Percentiles rank a stretch among this genome's conserved stretches.
These are phyloP conservation scores for Tremellales sp. DNA, from an alignment of 1,284 basidiomycete genomes.

Conservation along the genomic window DNA sequence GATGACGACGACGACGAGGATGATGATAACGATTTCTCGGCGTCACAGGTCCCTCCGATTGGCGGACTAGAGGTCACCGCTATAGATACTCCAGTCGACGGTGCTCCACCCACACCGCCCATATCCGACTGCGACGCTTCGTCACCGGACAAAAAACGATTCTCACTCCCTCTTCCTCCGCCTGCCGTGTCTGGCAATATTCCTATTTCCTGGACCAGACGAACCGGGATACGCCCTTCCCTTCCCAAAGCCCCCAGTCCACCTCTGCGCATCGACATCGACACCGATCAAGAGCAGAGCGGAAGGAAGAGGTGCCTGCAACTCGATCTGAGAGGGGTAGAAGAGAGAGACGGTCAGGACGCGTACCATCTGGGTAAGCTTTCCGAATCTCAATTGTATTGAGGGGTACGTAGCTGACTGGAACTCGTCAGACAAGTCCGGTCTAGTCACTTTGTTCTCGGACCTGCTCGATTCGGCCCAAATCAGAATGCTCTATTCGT, in stretches of 20 bases:
- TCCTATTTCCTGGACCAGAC: neutral
- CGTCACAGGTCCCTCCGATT: neutral
- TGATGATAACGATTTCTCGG: slow-evolving; percentile 7
- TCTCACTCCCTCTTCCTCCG: neutral
- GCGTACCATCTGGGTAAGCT: slow-evolving; percentile 31
- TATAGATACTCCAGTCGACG: neutral
- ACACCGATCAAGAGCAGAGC: slow-evolving; percentile 1
- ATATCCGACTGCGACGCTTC: neutral
- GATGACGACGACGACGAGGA: slow-evolving; percentile 12
- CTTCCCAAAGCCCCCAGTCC: no score
- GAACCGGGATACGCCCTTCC: no score
- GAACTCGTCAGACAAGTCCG: slow-evolving; percentile 43
- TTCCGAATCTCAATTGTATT: neutral
- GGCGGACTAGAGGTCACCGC: neutral
- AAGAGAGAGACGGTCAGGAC: neutral
- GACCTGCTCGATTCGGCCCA: slow-evolving; percentile 56
- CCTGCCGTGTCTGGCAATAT: neutral
- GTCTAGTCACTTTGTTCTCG: slow-evolving; percentile 70
- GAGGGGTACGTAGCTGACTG: neutral
- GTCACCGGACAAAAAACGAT: neutral
- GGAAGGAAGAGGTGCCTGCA: slow-evolving; percentile 44
- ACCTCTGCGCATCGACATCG: no score
- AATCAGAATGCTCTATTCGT: slow-evolving; percentile 79
- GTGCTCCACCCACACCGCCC: neutral
- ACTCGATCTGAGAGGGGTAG: slow-evolving; percentile 33